A percentile compares a stretch with the other conserved stretches of the same genome.
Conservation (phyloP, 305 asterid genomes). For the Plantago coronopus region DNA sequence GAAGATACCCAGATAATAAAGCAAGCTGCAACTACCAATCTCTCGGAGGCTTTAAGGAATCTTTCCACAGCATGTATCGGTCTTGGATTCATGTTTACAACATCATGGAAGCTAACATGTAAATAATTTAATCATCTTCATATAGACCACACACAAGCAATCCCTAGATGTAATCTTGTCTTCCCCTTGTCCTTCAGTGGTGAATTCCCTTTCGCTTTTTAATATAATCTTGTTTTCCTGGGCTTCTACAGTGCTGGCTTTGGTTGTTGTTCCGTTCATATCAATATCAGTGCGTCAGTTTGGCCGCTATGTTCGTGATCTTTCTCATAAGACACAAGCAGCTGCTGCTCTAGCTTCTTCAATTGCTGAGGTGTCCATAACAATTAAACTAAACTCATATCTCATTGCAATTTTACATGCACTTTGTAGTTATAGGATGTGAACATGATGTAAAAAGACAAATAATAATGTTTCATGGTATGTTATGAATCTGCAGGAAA, state of each 20-base stretch:
- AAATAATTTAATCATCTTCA: conserved; percentile 23
- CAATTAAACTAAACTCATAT: neutral
- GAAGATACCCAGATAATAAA: conserved; percentile 91
- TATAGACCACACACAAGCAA: neutral
- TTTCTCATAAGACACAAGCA: conserved; percentile 82
- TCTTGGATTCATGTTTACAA: conserved; percentile 68
- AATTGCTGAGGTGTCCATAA: conserved; percentile 66
- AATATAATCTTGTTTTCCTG: too few relatives aligned
- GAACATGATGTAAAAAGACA: conserved; percentile 16
- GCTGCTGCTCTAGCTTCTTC: conserved; percentile 91
- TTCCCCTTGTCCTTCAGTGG: conserved; percentile 19
- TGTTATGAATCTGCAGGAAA: conserved; percentile 47
- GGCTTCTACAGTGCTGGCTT: conserved; percentile 82
- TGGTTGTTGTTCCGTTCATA: conserved; percentile 69
- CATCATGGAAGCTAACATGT: conserved; percentile 91
- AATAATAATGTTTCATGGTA: too few relatives aligned
- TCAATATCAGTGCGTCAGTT: conserved; percentile 65
- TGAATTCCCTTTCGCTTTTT: too few relatives aligned
- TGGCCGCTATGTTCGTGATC: conserved; percentile 74
- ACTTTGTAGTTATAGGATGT: too few relatives aligned
- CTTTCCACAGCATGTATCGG: conserved; percentile 74
- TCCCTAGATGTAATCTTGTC: conserved; percentile 6
- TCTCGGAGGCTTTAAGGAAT: conserved; percentile 74
- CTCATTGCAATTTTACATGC: too few relatives aligned
- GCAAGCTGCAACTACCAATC: conserved; percentile 84